A percentile compares a stretch with the other conserved stretches of the same genome.
These are phyloP conservation scores for Ascobolus immersus DNA, from an alignment of 495 filamentous ascomycete species.

Conservation along the genomic window DNA sequence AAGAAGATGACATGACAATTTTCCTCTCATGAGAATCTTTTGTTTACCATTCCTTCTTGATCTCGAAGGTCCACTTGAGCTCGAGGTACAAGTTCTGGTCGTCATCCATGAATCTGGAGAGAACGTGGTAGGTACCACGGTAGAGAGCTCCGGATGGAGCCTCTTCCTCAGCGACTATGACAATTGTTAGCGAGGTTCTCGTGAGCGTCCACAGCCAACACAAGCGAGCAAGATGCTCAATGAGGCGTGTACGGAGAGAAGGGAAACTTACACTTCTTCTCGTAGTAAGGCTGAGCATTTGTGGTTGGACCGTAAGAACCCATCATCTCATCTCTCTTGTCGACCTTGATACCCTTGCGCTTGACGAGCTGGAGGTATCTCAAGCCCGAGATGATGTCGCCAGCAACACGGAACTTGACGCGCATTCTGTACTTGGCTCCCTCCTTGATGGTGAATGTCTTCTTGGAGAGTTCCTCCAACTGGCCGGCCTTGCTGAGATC, in stretches of 20 bases:
- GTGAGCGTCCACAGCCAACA: too few species aligned
- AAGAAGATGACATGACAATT: too few species aligned
- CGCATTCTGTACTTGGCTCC: slow-evolving; percentile 78
- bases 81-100: slow-evolving; percentile 61
- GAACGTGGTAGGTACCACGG: slow-evolving; percentile 63
- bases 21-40: too few species aligned
- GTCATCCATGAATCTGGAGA: slow-evolving; percentile 75
- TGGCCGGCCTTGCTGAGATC: slow-evolving; percentile 42
- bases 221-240: not conserved
- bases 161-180: slow-evolving; percentile 58
- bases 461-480: slow-evolving; percentile 45
- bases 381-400: slow-evolving; percentile 76
- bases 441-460: slow-evolving; percentile 94
- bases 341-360: slow-evolving; percentile 55
- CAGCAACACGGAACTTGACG: slow-evolving; percentile 77
- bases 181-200: slow-evolving; percentile 2
- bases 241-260: slow-evolving; percentile 1
- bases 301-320: slow-evolving; percentile 83
- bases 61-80: slow-evolving; percentile 88
- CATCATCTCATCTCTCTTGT: slow-evolving; percentile 92
- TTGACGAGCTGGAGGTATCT: slow-evolving; percentile 88
- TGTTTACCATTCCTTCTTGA: slow-evolving; percentile 73
- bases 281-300: slow-evolving; percentile 51
- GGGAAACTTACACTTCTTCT: slow-evolving; percentile 57
- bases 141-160: slow-evolving; percentile 72